phyloP scores from a whole-genome alignment of 179 eudicot species.

The Pouteria campechiana region DNA sequence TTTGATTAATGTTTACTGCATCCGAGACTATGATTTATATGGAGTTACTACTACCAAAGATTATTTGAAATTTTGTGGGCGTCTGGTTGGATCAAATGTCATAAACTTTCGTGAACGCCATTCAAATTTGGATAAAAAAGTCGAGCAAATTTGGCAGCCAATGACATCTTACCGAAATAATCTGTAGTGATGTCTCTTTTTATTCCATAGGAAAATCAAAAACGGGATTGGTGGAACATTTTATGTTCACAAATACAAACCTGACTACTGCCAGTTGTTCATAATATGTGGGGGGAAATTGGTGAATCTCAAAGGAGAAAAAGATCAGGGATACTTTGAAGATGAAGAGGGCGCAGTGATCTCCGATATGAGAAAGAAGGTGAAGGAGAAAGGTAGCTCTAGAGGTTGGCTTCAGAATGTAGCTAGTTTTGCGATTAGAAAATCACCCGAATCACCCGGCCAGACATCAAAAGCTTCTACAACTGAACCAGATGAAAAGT shows the following conservation, averaged over 20 bases:
- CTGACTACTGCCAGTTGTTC: slow-evolving; percentile 55
- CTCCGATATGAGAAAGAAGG: slow-evolving; percentile 32
- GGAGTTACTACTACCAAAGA: too few species aligned
- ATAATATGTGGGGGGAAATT: slow-evolving; percentile 44
- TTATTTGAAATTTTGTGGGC: too few species aligned
- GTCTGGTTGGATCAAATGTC: too few species aligned
- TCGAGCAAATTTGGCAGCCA: too few species aligned
- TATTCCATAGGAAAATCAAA: slow-evolving; percentile 32
- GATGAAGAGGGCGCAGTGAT: slow-evolving; percentile 42
- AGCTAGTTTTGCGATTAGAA: slow-evolving; percentile 13
- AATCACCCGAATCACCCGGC: slow-evolving; percentile 8
- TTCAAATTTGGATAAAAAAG: too few species aligned
- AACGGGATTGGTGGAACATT: slow-evolving; percentile 32
- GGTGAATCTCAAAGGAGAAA: slow-evolving; percentile 40
- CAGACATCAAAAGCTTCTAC: too few species aligned
- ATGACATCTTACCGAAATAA: too few species aligned
- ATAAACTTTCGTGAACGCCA: too few species aligned
- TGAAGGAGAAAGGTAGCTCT: slow-evolving; percentile 27
- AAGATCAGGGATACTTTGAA: slow-evolving; percentile 34
- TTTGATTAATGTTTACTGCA: too few species aligned
- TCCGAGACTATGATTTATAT: too few species aligned
- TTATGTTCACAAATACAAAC: slow-evolving; percentile 43
- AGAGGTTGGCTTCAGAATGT: slow-evolving; percentile 36
- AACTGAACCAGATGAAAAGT: slow-evolving; percentile 20
- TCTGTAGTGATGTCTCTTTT: too few species aligned